Percentiles rank a stretch among this genome's conserved stretches.
Conservation (phyloP, 148 eudicot genomes). For the Silene conica region DNA sequence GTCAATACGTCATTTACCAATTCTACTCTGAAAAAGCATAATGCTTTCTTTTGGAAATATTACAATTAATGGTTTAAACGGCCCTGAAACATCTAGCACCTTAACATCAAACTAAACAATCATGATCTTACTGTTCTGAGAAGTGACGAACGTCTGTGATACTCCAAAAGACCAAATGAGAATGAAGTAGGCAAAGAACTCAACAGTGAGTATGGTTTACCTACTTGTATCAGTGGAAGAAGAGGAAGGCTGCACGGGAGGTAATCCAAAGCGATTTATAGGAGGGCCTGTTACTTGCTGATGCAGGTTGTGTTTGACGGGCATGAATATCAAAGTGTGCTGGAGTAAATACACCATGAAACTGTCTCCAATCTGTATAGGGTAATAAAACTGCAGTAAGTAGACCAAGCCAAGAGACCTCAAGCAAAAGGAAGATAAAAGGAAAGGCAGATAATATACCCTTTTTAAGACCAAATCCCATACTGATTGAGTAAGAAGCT, state of each 20-base stretch:
- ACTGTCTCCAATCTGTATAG: constrained; percentile 73
- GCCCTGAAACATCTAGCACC: not conserved
- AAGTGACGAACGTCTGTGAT: not conserved
- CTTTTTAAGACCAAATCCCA: constrained; percentile 58
- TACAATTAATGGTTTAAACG: not conserved
- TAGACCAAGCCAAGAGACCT: not conserved
- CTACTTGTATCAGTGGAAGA: constrained; percentile 27
- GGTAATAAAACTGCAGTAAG: constrained; percentile 2
- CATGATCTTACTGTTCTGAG: not conserved
- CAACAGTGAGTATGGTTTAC: constrained; percentile 23
- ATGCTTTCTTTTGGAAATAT: too few species aligned
- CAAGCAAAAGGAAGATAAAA: not conserved
- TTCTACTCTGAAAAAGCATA: not conserved
- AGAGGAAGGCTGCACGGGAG: constrained; percentile 22
- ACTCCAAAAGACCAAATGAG: constrained; percentile 9
- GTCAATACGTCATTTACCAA: not conserved
- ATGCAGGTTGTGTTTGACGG: constrained; percentile 41
- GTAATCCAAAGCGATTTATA: constrained; percentile 30
- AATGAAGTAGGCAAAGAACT: constrained; percentile 4
- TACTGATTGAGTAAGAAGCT: constrained; percentile 47
- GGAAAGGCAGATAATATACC: constrained; percentile 35
- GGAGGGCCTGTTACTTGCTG: constrained; percentile 74
- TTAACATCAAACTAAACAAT: not conserved
- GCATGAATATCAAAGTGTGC: constrained; percentile 65
- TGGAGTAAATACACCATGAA: constrained; percentile 60